Evolutionary conservation across 1,284 basidiomycete genomes (phyloP), one percentile per base, ranked within the genome.

Genomic region (Moesziomyces antarcticus): DNA sequence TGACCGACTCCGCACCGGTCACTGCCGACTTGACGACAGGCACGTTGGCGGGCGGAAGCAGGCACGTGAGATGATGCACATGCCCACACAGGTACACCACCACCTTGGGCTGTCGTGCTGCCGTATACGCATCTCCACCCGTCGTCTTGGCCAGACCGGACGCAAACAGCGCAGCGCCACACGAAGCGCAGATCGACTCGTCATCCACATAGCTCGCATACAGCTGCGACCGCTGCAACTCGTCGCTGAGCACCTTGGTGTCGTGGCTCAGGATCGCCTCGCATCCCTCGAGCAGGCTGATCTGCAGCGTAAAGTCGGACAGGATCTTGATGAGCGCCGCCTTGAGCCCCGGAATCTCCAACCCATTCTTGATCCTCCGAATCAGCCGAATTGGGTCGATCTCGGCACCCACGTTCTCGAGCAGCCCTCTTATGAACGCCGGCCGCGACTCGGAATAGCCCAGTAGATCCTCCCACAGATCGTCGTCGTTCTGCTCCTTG

Each of bases 381-480:
- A 99, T 97, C 46, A 99, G 88, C 0, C 94, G 90, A 52, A 99
- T 92, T 1, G 97, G 96, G 79, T 97, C 92, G 79, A 99, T 97
- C 80, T 98, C 94, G 1, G 93, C 90, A 8, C 96, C 96, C 40
- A 98, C 93, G 70, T 97, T 97, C 85, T 99, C 95, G 22, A 86
- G 76, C 9, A 99, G 86, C 1, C 92, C 96, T 3, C 94, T 91
- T 53, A 99, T 98, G 86, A 99, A 99, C 0, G 90, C 93, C 43
- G 96, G 97, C 62, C 93, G 87, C 18, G 93, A 94, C 85, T 98
- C 96, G 0, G 96, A 96, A 81, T 99, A 98, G 64, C 88, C 89
- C 21, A 99, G 86, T 13, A 99, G 88, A 83, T 97, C 94, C 80
- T 98, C 96, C 97, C 97, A 99, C 0, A 99, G 89, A 84, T 99